Conservation (phyloP, 2,329 filamentous ascomycete genomes). For the Exophiala sp. region DNA sequence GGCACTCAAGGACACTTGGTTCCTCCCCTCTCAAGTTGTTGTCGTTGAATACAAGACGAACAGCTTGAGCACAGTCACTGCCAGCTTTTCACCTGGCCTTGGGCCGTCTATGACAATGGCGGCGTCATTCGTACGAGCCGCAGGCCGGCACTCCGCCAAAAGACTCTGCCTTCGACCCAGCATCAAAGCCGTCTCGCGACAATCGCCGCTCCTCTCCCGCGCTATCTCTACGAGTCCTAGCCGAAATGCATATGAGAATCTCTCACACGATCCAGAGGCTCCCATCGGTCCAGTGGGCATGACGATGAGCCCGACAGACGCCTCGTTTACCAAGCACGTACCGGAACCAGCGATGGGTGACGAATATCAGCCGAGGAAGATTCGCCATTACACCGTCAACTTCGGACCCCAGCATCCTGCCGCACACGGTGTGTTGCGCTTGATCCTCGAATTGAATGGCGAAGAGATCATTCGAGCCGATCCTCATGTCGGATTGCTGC, state of each 20-base stretch:
- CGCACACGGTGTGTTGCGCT: constrained; percentile 91
- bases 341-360: constrained; percentile 43
- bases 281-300: constrained; percentile 36
- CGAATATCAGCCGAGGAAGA: constrained; percentile 64
- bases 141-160: constrained; percentile 52
- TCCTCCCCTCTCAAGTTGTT: constrained; percentile 5
- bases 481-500: constrained; percentile 91
- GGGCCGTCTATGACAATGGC: constrained; percentile 48
- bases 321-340: constrained; percentile 47
- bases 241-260: neutral
- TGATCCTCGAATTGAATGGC: constrained; percentile 96
- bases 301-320: constrained; percentile 53
- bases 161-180: constrained; percentile 52
- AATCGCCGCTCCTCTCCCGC: constrained; percentile 37
- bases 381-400: constrained; percentile 98
- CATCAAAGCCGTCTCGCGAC: constrained; percentile 31
- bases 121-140: constrained; percentile 55
- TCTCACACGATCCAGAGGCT: constrained; percentile 33
- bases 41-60: constrained; percentile 13
- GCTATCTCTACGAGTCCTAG: constrained; percentile 43
- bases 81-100: constrained; percentile 20
- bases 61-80: constrained; percentile 8
- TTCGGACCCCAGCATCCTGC: constrained; percentile 98
- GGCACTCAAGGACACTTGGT: neutral
- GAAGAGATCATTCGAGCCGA: constrained; percentile 96